Evolutionary conservation across 2,329 filamentous ascomycete species (phyloP).

Genomic region (Trichoderma endophyticum): DNA sequence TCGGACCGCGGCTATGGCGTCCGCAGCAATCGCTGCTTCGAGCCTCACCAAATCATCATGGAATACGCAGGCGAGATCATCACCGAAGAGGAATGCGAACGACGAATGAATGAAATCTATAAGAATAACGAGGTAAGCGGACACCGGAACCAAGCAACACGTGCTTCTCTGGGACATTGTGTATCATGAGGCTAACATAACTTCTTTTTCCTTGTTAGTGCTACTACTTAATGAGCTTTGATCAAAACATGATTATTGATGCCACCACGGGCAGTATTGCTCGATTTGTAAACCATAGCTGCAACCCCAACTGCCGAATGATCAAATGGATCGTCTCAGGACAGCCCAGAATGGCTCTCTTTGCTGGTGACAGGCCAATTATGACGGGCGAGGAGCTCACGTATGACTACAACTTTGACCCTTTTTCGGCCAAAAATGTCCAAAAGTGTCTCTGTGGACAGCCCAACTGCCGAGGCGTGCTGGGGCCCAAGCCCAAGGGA

Average conservation of each 20-base stretch:
- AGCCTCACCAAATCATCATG: conserved; percentile 91
- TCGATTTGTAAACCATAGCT: conserved; percentile 97
- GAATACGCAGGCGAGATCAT: conserved; percentile 99
- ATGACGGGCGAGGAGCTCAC: conserved; percentile 95
- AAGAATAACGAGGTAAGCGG: conserved; percentile 77
- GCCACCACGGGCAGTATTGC: conserved; percentile 94
- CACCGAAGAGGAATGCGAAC: conserved; percentile 87
- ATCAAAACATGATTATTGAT: conserved; percentile 98
- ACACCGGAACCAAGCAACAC: not conserved
- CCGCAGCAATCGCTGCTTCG: conserved; percentile 82
- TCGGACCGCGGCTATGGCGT: conserved; percentile 85
- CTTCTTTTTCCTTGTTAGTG: conserved; percentile 53
- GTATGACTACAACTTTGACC: conserved; percentile 81
- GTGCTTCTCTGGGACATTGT: not conserved
- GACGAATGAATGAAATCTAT: conserved; percentile 89
- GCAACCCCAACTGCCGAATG: conserved; percentile 94
- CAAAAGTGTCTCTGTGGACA: conserved; percentile 64
- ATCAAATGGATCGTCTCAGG: conserved; percentile 95
- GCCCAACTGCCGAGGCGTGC: conserved; percentile 60
- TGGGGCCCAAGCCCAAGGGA: conserved; percentile 60
- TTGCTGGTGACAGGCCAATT: conserved; percentile 84
- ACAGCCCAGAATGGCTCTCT: conserved; percentile 93
- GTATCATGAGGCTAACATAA: not conserved
- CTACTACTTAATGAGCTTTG: conserved; percentile 98
- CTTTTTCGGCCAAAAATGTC: conserved; percentile 66